A percentile compares a stretch with the other conserved stretches of the same genome.
Conservation (phyloP, 176 grass and related monocot species). For the Hyparrhenia diplandra region DNA sequence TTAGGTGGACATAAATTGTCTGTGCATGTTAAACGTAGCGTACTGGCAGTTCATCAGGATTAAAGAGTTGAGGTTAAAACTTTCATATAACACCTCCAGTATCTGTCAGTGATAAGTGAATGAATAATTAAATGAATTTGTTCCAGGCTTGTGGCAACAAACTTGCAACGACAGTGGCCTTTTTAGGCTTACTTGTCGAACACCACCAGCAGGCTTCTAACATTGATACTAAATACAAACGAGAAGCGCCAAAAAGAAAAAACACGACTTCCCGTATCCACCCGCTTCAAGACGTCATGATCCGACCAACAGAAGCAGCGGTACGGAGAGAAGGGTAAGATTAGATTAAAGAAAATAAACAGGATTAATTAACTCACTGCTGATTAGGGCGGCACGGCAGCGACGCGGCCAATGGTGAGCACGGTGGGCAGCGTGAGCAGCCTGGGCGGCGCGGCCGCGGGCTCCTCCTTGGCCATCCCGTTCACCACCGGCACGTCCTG, state of each 20-base stretch:
- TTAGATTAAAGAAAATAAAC: not conserved
- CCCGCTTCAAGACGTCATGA: not conserved
- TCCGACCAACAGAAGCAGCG: not conserved
- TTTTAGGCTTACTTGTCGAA: not conserved
- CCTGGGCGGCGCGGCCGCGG: constrained; percentile 5
- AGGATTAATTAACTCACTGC: constrained; percentile 46
- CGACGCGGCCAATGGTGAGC: constrained; percentile 86
- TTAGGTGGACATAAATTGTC: not conserved
- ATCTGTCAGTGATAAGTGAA: not conserved
- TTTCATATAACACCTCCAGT: not conserved
- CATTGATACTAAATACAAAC: not conserved
- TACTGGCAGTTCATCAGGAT: not conserved
- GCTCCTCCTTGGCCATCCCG: constrained; percentile 25
- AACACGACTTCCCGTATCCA: not conserved
- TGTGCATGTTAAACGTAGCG: not conserved
- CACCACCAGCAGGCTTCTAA: not conserved
- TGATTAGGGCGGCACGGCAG: constrained; percentile 78
- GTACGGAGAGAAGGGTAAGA: not conserved
- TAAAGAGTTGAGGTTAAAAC: not conserved
- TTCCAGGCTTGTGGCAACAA: not conserved
- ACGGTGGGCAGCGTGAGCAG: constrained; percentile 90
- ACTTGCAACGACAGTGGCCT: not conserved
- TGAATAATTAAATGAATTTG: not conserved
- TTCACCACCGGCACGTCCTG: constrained; percentile 24
- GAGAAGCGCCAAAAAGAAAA: not conserved